These are phyloP conservation scores for Austroboletus eburneus DNA, from an alignment of 768 basidiomycete genomes.

Conservation along the genomic window DNA sequence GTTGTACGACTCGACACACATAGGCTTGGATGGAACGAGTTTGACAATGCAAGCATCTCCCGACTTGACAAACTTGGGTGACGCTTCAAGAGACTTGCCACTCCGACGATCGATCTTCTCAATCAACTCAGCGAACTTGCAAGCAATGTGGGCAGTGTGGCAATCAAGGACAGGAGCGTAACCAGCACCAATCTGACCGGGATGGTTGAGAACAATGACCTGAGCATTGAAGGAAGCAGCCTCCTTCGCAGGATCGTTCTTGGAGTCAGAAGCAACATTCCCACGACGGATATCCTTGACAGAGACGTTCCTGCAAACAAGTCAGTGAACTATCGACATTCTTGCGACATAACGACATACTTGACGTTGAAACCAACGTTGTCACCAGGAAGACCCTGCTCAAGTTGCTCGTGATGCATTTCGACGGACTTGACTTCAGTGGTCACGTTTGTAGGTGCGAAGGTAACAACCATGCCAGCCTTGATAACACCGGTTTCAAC, in stretches of 20 bases:
- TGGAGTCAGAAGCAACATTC: constrained; percentile 98
- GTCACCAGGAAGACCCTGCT: constrained; percentile 93
- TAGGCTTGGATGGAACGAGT: constrained; percentile 93
- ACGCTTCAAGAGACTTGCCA: constrained; percentile 84
- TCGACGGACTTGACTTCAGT: constrained; percentile 99
- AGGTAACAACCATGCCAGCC: constrained; percentile 98
- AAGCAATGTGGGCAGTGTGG: constrained; percentile 99
- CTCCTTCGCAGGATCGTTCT: constrained; percentile 99
- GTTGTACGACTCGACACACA: constrained; percentile 91
- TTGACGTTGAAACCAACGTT: constrained; percentile 99
- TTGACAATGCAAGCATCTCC: constrained; percentile 99
- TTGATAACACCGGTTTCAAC: constrained; percentile 99
- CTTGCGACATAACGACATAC: constrained; percentile 37
- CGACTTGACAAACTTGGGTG: constrained; percentile 98
- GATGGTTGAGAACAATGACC: constrained; percentile 99
- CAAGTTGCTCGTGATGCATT: constrained; percentile 99
- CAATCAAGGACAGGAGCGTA: constrained; percentile 99
- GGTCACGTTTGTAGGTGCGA: constrained; percentile 96
- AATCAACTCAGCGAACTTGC: constrained; percentile 97
- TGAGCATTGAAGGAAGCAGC: constrained; percentile 99
- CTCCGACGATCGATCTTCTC: constrained; percentile 99
- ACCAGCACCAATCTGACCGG: constrained; percentile 98
- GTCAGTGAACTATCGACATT: constrained; percentile 5
- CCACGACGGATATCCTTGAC: constrained; percentile 99
- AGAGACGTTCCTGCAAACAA: constrained; percentile 81